Evolutionary conservation across 768 basidiomycete species (phyloP).

Genomic region (Rhizopogon roseolus): DNA sequence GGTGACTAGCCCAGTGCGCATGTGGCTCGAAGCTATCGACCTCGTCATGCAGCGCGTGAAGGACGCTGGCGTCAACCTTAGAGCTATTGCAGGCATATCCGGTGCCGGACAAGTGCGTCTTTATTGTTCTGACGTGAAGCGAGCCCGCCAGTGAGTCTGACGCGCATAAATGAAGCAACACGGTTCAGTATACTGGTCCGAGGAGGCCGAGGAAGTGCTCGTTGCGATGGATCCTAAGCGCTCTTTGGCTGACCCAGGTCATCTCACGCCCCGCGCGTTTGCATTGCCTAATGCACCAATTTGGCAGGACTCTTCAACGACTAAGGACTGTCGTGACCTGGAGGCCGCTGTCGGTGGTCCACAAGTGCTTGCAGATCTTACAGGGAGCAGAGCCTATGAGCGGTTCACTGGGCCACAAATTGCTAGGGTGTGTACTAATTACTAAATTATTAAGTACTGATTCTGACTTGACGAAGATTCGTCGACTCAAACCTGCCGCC

Average conservation of each 20-base stretch:
- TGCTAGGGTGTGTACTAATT: constrained; percentile 45
- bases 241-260: constrained; percentile 41
- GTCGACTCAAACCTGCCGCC: constrained; percentile 43
- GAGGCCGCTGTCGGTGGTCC: constrained; percentile 67
- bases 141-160: background rate
- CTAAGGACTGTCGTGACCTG: constrained; percentile 62
- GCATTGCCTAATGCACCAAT: constrained; percentile 68
- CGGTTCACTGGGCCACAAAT: constrained; percentile 89
- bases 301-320: constrained; percentile 91
- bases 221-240: constrained; percentile 46
- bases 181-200: constrained; percentile 81
- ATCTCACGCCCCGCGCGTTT: constrained; percentile 63
- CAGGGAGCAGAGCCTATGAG: constrained; percentile 82
- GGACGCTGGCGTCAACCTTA: constrained; percentile 52
- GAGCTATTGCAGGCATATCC: constrained; percentile 57
- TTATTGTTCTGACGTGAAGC: background rate
- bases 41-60: constrained; percentile 62
- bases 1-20: constrained; percentile 74
- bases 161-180: constrained; percentile 57
- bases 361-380: constrained; percentile 66
- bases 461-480: constrained; percentile 39
- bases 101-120: constrained; percentile 71
- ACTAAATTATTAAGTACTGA: background rate
- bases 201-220: constrained; percentile 45
- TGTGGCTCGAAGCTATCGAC: constrained; percentile 88